Base-by-base conservation (phyloP, 768 basidiomycete genomes). In the Neoboletus magnificus region DNA sequence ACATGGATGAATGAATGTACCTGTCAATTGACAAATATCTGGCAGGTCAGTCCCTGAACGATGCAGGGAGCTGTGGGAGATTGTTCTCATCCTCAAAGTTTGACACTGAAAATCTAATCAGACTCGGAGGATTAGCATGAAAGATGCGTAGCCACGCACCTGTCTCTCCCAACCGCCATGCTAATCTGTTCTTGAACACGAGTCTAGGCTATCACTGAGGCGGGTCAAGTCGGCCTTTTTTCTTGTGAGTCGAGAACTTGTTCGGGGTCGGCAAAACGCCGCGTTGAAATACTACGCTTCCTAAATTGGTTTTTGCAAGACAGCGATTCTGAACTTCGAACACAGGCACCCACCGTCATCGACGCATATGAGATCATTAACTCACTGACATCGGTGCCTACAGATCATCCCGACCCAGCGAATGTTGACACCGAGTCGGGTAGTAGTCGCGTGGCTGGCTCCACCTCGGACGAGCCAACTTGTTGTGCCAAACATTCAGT, bases 211-310 rank as follows among this genome's bases (percentile, higher is more conserved):
- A n/a, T n/a, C n/a, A n/a, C n/a, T n/a, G 5, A 49, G 2, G 11
- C 18, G 7, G 29, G 16, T 16, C 35, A 36, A 23, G 45, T 23
- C 23, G 2, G 5, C 9, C 3, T 22, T 41, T 41, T 37, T 22
- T 41, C 6, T 42, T 30, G 18, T 29, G n/a, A 33, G 30, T 15
- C 7, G 44, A 45, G 11, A 12, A 7, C 11, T 45, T n/a, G 10
- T 12, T 25, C n/a, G 27, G 1, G 2, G 27, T 35, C 57, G 57
- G 57, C 57, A n/a, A 58, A 58, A 46, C 18, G 20, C 47, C 55
- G 55, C 12, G 10, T 29, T n/a, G 10, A 22, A 59, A 30, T 13
- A 45, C 25, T 27, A 42, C 39, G 5, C n/a, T 46, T 50, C n/a
- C 46, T 27, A 53, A 48, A 59, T 49, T 32, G 13, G 30, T 23